Evolutionary conservation across 768 basidiomycete species (phyloP), one percentile per base, ranked within the genome.

Genomic region (Scleroderma citrinum): DNA sequence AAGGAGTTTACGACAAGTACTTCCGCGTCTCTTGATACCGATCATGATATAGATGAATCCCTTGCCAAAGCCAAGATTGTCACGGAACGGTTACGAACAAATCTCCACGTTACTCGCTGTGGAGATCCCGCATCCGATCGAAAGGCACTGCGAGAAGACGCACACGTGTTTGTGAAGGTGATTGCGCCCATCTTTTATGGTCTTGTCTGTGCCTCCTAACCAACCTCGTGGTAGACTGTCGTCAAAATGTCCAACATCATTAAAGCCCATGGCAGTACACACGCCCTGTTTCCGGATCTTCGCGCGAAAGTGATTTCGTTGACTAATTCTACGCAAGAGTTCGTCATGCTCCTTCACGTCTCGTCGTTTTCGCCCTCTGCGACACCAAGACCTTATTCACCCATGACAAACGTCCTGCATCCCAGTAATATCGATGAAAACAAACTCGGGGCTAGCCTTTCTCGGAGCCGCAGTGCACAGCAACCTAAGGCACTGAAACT

Each of bases 271-370:
- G 80, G 81, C 44, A 72, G 73, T 20, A 68, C 71, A 16, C 73
- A 78, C 51, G 72, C 77, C n/a, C 77, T 83, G 43, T 77, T 81
- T 14, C 67, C 80, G 4, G 66, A 73, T 30, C 71, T 94, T 37
- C 80, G 87, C 51, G 76, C 72, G 47, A 81, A 83, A 59, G 82
- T 92, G 71, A 78, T 84, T 35, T 78, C 79, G 54, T 75, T 96
- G 49, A 88, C 85, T 19, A 86, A 88, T 57, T 78, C 84, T 12
- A 91, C 92, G 11, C 84, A 94, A 65, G 90, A 90, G 63, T 87
- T 92, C 58, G 83, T 88, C 43, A 88, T 91, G 55, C 72, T 95
- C 42, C 71, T 94, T 16, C 88, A 91, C 59, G 85, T 92, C 41
- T 91, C 92, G 7, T 89, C 87, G 0, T 82, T 88, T 56, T 80